Conservation (phyloP, 345 rosid genomes). For the Arabis hirsuta region DNA sequence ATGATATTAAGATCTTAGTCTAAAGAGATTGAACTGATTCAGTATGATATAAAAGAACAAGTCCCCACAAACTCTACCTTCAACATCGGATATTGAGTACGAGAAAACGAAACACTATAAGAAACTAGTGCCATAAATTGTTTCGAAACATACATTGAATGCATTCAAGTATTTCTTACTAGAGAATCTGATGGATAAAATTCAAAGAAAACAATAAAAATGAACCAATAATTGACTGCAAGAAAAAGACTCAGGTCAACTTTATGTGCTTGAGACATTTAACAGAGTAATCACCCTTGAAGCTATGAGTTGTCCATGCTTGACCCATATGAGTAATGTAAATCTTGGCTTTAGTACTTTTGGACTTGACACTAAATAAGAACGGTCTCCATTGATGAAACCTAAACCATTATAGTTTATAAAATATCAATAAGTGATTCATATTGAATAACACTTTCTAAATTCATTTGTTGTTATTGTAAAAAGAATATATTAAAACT, state of each 20-base stretch:
- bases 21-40: constrained; percentile 18
- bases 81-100: constrained; percentile 14
- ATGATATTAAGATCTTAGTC: constrained; percentile 3
- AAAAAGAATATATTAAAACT: neutral
- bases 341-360: neutral
- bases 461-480: neutral
- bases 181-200: constrained; percentile 1
- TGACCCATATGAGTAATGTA: constrained; percentile 4
- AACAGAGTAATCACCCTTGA: constrained; percentile 23
- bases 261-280: constrained; percentile 20
- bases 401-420: neutral
- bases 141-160: neutral
- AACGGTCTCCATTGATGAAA: neutral
- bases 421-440: constrained; percentile 2
- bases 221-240: constrained; percentile 1
- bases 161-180: neutral
- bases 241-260: constrained; percentile 7
- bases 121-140: neutral
- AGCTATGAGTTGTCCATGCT: constrained; percentile 20
- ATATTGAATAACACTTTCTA: neutral
- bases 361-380: constrained; percentile 2
- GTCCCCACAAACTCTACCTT: constrained; percentile 6
- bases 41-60: neutral
- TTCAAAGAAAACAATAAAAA: constrained; percentile 7
- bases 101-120: neutral